Conservation (phyloP, 768 basidiomycete genomes). For the Candolleomyces eurysporus region DNA sequence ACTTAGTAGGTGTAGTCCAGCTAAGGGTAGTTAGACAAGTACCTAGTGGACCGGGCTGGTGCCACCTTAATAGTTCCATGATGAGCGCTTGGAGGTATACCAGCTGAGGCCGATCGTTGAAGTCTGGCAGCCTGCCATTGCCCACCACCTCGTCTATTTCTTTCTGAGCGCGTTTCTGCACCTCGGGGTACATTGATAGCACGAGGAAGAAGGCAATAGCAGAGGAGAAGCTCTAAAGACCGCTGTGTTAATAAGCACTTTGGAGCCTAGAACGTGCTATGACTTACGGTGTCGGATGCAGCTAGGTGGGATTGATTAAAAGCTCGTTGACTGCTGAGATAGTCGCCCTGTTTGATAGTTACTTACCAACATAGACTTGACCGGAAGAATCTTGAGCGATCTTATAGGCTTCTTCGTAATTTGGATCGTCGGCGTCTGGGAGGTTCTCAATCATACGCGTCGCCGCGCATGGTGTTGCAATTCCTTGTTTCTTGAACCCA, state of each 20-base stretch:
- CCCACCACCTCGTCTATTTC: constrained; percentile 23
- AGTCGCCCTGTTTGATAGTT: not conserved
- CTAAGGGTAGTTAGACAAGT: not conserved
- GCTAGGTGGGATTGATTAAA: not conserved
- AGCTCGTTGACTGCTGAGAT: not conserved
- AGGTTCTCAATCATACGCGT: not conserved
- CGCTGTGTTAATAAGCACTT: not conserved
- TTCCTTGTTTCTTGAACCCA: not conserved
- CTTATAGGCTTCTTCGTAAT: not conserved
- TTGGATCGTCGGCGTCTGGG: not conserved
- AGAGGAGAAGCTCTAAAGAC: not conserved
- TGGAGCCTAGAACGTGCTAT: no score
- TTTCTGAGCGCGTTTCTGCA: constrained; percentile 23
- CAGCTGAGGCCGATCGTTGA: constrained; percentile 12
- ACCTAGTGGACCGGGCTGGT: constrained; percentile 18
- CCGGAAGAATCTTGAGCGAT: not conserved
- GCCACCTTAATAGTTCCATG: constrained; percentile 20
- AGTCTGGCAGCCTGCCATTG: constrained; percentile 13
- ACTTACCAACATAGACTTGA: constrained; percentile 4
- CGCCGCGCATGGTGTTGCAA: not conserved
- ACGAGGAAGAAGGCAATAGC: no score
- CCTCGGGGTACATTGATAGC: constrained; percentile 29
- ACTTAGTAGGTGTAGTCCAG: not conserved
- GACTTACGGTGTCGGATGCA: no score
- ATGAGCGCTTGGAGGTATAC: constrained; percentile 13